Evolutionary conservation across 176 grass and related monocot genomes (phyloP).

Genomic region (Alopecurus myosuroides): DNA sequence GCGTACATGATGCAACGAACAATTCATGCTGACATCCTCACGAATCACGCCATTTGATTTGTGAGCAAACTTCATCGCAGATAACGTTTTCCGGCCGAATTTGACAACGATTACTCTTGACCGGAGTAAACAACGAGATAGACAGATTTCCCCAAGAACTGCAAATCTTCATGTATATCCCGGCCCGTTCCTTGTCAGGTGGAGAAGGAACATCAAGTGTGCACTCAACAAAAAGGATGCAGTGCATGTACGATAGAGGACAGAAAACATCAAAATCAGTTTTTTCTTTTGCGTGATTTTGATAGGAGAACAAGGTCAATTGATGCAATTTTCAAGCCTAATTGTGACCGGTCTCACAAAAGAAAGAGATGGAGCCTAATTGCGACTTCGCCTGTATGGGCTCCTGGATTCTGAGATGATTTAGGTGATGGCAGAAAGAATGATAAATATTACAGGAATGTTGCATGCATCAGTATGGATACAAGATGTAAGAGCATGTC

Average conservation of each 20-base stretch:
- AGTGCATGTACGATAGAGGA: not conserved
- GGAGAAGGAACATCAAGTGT: constrained; percentile 19
- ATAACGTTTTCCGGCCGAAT: not conserved
- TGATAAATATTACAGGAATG: not conserved
- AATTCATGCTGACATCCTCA: constrained; percentile 7
- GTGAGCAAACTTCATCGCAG: not conserved
- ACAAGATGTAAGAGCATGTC: not conserved
- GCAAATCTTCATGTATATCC: constrained; percentile 6
- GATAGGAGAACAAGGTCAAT: not conserved
- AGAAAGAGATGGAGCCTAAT: not conserved
- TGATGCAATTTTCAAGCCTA: not conserved
- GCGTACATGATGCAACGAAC: not conserved
- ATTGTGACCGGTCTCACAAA: not conserved
- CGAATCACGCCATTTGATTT: not conserved
- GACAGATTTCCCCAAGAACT: not conserved
- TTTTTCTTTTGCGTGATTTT: not conserved
- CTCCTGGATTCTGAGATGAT: not conserved
- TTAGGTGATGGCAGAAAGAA: not conserved
- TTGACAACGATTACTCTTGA: not conserved
- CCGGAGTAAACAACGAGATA: not conserved
- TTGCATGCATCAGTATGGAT: not conserved
- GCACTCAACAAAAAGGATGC: constrained; percentile 22
- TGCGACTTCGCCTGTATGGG: constrained; percentile 3
- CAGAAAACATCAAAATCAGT: constrained; percentile 3
- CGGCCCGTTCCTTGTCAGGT: not conserved